phyloP scores from a whole-genome alignment of 139 green algal genomes.

The Zygnema circumcarinatum region DNA sequence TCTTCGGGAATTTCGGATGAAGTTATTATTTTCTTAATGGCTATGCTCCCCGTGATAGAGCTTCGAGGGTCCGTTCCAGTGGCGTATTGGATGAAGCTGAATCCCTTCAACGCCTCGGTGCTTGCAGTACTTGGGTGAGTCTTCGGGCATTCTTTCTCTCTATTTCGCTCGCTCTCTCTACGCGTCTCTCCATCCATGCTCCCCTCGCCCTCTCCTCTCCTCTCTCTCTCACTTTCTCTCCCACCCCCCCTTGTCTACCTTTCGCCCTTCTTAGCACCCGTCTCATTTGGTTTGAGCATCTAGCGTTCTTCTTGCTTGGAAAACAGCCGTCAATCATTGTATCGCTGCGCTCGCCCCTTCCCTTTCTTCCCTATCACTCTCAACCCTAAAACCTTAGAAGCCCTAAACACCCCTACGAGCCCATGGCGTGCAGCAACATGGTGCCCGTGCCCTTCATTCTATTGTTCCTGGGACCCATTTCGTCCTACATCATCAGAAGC shows the following conservation, averaged over 20 bases:
- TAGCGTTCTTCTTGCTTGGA: no score
- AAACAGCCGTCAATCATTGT: no score
- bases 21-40: conserved; percentile 47
- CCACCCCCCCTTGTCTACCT: no score
- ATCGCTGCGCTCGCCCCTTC: no score
- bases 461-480: conserved; percentile 35
- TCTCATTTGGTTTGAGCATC: no score
- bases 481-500: not conserved
- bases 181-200: not conserved
- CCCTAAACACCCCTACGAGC: no score
- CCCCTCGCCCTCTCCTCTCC: no score
- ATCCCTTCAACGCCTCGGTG: conserved; percentile 8
- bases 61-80: conserved; percentile 57
- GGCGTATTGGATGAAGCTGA: conserved; percentile 58
- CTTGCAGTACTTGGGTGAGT: conserved; percentile 44
- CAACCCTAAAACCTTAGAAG: no score
- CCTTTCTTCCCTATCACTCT: no score
- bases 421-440: conserved; percentile 60
- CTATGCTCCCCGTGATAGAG: conserved; percentile 60
- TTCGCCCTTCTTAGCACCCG: not conserved
- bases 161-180: not conserved
- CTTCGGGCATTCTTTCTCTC: no score
- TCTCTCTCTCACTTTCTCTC: no score
- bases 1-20: conserved; percentile 29
- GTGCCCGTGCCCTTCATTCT: conserved; percentile 61